phyloP scores from a whole-genome alignment of 108 stramenopile species.

The Conticribra weissflogii region DNA sequence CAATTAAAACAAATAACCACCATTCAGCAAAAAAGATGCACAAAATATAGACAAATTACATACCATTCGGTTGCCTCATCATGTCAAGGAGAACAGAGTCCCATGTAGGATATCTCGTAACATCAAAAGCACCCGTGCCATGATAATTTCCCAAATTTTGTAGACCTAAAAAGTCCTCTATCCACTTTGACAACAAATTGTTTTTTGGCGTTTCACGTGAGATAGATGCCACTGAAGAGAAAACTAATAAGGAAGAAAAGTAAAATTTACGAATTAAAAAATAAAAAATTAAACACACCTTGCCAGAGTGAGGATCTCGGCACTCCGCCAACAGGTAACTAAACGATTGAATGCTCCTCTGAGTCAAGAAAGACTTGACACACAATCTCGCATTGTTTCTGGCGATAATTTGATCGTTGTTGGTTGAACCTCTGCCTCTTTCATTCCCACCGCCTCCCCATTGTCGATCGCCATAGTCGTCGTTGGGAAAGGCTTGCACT shows the following conservation, averaged over 20 bases:
- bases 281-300: too few species aligned
- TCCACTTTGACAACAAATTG: conserved; percentile 33
- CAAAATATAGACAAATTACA: neutral
- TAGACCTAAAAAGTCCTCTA: conserved; percentile 44
- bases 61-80: conserved; percentile 55
- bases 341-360: conserved; percentile 83
- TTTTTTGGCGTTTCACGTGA: too few species aligned
- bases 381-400: conserved; percentile 42
- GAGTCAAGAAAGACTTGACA: conserved; percentile 66
- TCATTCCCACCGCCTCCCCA: neutral
- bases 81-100: conserved; percentile 67
- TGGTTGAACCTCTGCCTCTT: neutral
- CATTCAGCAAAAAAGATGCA: too few species aligned
- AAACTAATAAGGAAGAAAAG: too few species aligned
- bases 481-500: conserved; percentile 10
- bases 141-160: conserved; percentile 67
- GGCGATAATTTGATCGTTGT: conserved; percentile 22
- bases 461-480: neutral
- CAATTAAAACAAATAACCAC: neutral
- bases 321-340: conserved; percentile 66
- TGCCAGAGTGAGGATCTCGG: conserved; percentile 79
- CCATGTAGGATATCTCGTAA: conserved; percentile 66
- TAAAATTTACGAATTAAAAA: too few species aligned
- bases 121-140: conserved; percentile 80
- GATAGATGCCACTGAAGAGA: too few species aligned